A percentile compares a stretch with the other conserved stretches of the same genome.
These are phyloP conservation scores for Vigna radiata DNA, from an alignment of 306 rosid genomes.

Conservation along the genomic window DNA sequence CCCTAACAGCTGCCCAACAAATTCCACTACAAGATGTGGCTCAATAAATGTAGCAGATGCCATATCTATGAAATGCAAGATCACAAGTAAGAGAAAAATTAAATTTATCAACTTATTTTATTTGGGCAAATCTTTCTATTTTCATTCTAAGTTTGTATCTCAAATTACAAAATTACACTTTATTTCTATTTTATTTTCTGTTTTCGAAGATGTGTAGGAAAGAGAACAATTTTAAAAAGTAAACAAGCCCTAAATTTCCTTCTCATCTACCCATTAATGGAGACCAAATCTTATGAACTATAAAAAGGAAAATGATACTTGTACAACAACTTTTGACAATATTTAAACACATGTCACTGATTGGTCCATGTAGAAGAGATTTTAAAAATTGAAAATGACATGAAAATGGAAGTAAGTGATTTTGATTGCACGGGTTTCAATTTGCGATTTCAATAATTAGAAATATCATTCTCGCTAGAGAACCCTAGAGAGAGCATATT, in stretches of 20 bases:
- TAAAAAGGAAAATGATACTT: too few relatives aligned
- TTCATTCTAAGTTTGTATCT: background rate
- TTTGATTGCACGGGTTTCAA: too few relatives aligned
- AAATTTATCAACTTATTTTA: background rate
- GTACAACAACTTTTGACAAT: too few relatives aligned
- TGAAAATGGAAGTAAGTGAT: too few relatives aligned
- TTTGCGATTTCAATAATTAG: too few relatives aligned
- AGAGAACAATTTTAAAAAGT: background rate
- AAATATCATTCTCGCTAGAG: too few relatives aligned
- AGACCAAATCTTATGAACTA: too few relatives aligned
- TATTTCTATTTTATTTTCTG: background rate
- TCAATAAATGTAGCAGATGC: conserved; percentile 95
- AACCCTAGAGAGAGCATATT: too few relatives aligned
- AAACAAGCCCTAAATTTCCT: background rate
- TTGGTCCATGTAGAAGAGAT: too few relatives aligned
- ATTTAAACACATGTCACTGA: too few relatives aligned
- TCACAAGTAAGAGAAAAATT: conserved; percentile 16
- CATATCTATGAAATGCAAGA: conserved; percentile 64
- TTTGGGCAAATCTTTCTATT: background rate
- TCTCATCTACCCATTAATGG: too few relatives aligned
- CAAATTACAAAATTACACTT: background rate
- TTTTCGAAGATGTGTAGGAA: background rate
- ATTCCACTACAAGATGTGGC: conserved; percentile 90
- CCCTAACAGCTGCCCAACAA: conserved; percentile 81
- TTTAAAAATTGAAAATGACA: too few relatives aligned